phyloP scores from a whole-genome alignment of 768 basidiomycete genomes.

The Butyriboletus loyo region DNA sequence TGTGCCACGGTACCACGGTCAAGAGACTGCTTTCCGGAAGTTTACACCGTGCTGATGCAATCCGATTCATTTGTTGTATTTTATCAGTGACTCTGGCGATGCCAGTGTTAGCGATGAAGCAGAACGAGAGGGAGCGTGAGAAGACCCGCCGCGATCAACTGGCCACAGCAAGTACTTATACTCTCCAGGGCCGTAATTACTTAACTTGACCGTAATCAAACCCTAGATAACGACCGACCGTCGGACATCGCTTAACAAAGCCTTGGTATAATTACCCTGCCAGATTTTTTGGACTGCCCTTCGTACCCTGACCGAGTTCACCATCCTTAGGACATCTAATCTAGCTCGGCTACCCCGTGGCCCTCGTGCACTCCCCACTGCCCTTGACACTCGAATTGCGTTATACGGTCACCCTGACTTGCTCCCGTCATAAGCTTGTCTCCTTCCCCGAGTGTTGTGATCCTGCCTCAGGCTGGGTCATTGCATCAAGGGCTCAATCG shows the following conservation, averaged over 20 bases:
- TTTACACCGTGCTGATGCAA: constrained; percentile 10
- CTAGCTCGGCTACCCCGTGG: not conserved
- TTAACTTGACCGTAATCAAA: constrained; percentile 3
- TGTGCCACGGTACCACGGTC: constrained; percentile 19
- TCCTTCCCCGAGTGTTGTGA: not conserved
- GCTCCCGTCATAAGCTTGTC: no score
- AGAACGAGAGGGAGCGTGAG: constrained; percentile 18
- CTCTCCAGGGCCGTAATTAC: constrained; percentile 13
- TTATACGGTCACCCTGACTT: not conserved
- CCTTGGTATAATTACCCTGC: not conserved
- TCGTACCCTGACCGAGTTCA: no score
- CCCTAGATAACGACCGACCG: not conserved
- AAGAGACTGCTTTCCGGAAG: not conserved
- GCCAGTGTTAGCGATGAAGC: constrained; percentile 10
- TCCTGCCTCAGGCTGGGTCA: not conserved
- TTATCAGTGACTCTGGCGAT: constrained; percentile 9
- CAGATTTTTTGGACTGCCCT: no score
- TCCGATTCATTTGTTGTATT: constrained; percentile 8
- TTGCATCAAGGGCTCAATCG: not conserved
- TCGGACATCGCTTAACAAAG: not conserved
- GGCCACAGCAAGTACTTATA: constrained; percentile 16
- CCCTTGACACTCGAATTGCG: not conserved
- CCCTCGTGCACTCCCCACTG: not conserved
- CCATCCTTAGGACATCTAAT: no score
- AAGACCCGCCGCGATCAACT: constrained; percentile 3